These are phyloP conservation scores for Tuber brumale DNA, from an alignment of 495 filamentous ascomycete species.

Conservation along the genomic window DNA sequence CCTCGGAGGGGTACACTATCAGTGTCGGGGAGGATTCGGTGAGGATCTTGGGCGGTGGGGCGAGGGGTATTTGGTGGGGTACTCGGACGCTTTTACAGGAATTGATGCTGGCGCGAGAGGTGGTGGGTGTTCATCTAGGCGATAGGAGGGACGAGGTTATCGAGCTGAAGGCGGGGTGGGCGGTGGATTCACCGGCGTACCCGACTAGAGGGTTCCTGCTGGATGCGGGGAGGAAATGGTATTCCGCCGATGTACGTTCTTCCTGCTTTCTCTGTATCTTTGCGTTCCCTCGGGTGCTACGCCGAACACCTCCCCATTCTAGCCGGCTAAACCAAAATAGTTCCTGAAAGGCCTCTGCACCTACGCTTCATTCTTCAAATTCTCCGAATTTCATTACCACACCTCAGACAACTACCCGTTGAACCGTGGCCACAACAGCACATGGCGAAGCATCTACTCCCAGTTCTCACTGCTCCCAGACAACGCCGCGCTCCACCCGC, in stretches of 20 bases:
- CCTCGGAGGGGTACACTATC: constrained; percentile 50
- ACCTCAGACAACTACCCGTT: constrained; percentile 54
- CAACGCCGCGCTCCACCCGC: constrained; percentile 42
- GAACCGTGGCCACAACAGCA: constrained; percentile 50
- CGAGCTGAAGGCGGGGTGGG: constrained; percentile 41
- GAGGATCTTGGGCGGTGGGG: constrained; percentile 47
- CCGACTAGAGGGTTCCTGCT: constrained; percentile 51
- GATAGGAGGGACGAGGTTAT: constrained; percentile 19
- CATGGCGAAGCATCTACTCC: constrained; percentile 50
- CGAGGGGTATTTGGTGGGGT: constrained; percentile 54
- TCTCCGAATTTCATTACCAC: constrained; percentile 56
- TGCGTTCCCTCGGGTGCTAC: background rate
- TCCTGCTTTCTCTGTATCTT: background rate
- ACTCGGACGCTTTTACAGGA: constrained; percentile 52
- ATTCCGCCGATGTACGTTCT: constrained; percentile 42
- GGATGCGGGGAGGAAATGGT: constrained; percentile 56
- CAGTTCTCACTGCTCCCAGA: constrained; percentile 50
- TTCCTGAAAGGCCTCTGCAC: constrained; percentile 55
- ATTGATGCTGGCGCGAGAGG: constrained; percentile 39
- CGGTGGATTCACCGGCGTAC: constrained; percentile 48
- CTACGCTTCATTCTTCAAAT: constrained; percentile 54
- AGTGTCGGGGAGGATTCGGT: constrained; percentile 40
- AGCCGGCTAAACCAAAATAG: background rate
- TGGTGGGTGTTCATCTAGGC: background rate
- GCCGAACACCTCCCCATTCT: background rate